Base-by-base conservation (phyloP, 441 rosid genomes). In the Pelargonium cotyledonis region DNA sequence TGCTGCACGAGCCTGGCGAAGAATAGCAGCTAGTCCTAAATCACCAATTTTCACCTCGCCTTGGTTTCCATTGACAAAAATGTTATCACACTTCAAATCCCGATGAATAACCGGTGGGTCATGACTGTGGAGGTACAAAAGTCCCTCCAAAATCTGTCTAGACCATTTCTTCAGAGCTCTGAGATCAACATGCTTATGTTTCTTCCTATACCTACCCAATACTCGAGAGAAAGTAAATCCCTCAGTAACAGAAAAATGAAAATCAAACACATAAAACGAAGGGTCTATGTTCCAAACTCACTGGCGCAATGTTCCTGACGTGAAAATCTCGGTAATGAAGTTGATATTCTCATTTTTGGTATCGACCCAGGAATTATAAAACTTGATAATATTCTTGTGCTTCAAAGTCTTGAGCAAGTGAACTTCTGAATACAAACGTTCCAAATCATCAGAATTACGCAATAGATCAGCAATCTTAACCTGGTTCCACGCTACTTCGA, bases 151-250 rank as follows among this genome's bases (percentile, higher is more conserved):
- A 82, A 94, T 90, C 84, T 95, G 99, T 77, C 95, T 86, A 69
- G 95, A 95, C 99, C 99, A 95, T 79, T 90, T 86, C 87, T 95
- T 95, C 82, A 95, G 84, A 1, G 99, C 99, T 79, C 97, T 84
- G 35, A 90, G 84, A 80, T 88, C 89, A 60, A 94, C 93, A 73
- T 89, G 89, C 82, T 79, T 92, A 70, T 95, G 97, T 84, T 87
- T 95, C 26, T 81, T 72, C 83, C 99, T 85, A 78, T 88, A 93
- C 77, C 98, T 93, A 57, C 41, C 31, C 19, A 51, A 72, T 15
- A 43, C 55, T n/a, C 38, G 2, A 18, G 49, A 9, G 3, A 44
- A 15, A 15, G 12, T 6, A 18, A 4, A 11, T 49, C 6, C 18
- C 57, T 49, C 12, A 19, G 3, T 11, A 5, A 60, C 1, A 18